Conservation (phyloP, 345 rosid species). For the Ceriops tagal region DNA sequence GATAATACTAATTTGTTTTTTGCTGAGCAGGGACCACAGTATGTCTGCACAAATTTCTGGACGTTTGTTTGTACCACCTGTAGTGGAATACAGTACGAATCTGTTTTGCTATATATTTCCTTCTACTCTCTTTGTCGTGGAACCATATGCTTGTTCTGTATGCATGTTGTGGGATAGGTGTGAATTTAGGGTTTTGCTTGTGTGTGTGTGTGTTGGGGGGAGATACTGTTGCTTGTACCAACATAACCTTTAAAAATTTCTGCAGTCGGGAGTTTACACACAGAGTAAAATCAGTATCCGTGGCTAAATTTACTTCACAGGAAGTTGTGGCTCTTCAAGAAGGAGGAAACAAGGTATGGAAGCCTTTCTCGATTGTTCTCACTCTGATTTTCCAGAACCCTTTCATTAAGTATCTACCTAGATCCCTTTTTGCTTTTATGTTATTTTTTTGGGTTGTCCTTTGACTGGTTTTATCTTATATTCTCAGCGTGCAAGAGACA, state of each 20-base stretch:
- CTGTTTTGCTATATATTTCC: neutral
- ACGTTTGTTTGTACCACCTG: slow-evolving; percentile 92
- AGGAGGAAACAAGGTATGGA: slow-evolving; percentile 89
- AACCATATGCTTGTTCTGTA: neutral
- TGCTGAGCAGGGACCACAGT: slow-evolving; percentile 82
- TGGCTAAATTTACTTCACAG: slow-evolving; percentile 89
- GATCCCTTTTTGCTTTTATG: neutral
- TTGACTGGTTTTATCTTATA: slow-evolving; percentile 7
- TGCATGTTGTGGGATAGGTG: neutral
- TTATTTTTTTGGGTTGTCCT: slow-evolving; percentile 5
- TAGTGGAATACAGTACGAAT: slow-evolving; percentile 80
- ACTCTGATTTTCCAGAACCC: neutral
- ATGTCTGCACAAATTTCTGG: slow-evolving; percentile 96
- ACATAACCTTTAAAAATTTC: slow-evolving; percentile 16
- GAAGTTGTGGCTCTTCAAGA: slow-evolving; percentile 82
- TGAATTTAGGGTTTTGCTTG: neutral
- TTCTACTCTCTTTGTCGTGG: slow-evolving; percentile 5
- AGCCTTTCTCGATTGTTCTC: slow-evolving; percentile 1
- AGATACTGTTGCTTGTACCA: slow-evolving; percentile 1
- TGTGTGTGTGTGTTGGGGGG: neutral
- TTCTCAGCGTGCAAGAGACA: slow-evolving; percentile 75
- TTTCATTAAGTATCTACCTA: neutral
- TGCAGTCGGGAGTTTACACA: slow-evolving; percentile 94
- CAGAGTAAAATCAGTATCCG: slow-evolving; percentile 86
- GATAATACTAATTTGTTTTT: slow-evolving; percentile 21